These are phyloP conservation scores for Xylariomycetidae sp. DNA, from an alignment of 2,329 filamentous ascomycete species.

Conservation along the genomic window DNA sequence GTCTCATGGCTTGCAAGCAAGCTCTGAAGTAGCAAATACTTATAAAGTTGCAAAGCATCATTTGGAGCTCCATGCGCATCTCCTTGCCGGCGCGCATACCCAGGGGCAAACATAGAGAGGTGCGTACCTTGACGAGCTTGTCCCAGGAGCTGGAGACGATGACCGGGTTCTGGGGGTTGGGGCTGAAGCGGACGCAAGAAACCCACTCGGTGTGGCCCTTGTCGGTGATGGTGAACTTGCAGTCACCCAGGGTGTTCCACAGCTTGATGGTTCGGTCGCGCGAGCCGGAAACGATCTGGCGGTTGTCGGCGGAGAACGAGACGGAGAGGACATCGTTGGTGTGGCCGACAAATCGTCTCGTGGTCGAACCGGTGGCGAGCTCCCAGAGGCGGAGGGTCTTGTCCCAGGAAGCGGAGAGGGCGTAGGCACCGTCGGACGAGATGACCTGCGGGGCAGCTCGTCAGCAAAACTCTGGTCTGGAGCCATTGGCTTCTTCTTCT, in stretches of 20 bases:
- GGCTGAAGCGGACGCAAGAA: slow-evolving; percentile 98
- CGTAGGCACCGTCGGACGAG: slow-evolving; percentile 98
- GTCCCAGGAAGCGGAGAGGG: slow-evolving; percentile 98
- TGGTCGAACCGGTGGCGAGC: slow-evolving; percentile 94
- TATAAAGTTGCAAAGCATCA: slow-evolving; percentile 85
- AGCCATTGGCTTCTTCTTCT: background rate
- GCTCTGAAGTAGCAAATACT: slow-evolving; percentile 99
- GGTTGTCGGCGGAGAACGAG: slow-evolving; percentile 99
- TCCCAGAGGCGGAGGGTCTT: slow-evolving; percentile 99
- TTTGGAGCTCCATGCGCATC: slow-evolving; percentile 41
- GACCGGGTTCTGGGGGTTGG: slow-evolving; percentile 99
- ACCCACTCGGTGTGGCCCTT: slow-evolving; percentile 99
- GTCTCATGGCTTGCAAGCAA: slow-evolving; percentile 85
- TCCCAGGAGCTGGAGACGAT: slow-evolving; percentile 99
- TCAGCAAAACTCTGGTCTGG: slow-evolving; percentile 17
- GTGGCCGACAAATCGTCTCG: slow-evolving; percentile 97
- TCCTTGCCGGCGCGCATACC: too few relatives aligned
- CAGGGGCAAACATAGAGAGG: slow-evolving; percentile 7
- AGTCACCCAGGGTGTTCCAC: slow-evolving; percentile 99
- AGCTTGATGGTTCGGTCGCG: slow-evolving; percentile 99
- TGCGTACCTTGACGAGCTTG: slow-evolving; percentile 98
- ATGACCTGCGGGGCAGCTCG: slow-evolving; percentile 63
- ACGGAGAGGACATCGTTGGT: slow-evolving; percentile 99
- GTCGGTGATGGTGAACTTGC: slow-evolving; percentile 99
- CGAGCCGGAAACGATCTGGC: slow-evolving; percentile 98